Evolutionary conservation across 768 basidiomycete genomes (phyloP), one percentile per base, ranked within the genome.

Genomic region (Cubamyces lactineus): DNA sequence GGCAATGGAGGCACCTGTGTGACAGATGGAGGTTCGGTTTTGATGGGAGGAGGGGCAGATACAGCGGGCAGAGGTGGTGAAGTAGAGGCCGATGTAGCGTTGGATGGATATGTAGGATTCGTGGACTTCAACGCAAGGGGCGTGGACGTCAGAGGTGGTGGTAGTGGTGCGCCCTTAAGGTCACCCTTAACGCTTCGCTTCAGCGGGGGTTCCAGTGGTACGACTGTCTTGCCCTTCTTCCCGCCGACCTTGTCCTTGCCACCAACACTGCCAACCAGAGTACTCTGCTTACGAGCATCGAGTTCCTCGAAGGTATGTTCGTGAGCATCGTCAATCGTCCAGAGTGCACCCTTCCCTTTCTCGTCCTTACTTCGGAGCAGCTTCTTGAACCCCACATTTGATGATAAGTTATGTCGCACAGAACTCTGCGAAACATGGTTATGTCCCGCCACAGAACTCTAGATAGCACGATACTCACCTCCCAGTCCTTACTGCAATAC

Each of bases 381-480:
- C 75, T 98, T 98, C 73, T 91, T 81, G 77, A 99, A 99, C 0
- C 92, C 94, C 50, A 88, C 86, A 71, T 90, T 89, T 12, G 94
- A 92, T 1, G 95, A 96, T n/a, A 99, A 76, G 72, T 95, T 96
- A 70, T 98, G 95, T 21, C 95, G 89, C 48, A 98, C 89, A 30
- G 96, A 96, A 68, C 91, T 94, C 92, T 75, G 57, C 21, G 34
- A 39, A 9, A 13, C 11, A 51, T 43, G 38, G 28, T 57, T 62
- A 46, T 57, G 56, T 65, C 17, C 50, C 26, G 62, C 24, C 16
- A 50, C 23, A 34, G 9, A 34, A 34, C 28, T 16, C 2, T n/a
- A 52, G 48, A 28, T 21, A 19, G 6, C 9, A 23, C 23, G 28
- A n/a, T 50, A 78, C 86, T 70, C 65, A 94, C 94, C 89, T 93